phyloP scores from a whole-genome alignment of 163 green algal genomes.

The Scenedesmus sp. region DNA sequence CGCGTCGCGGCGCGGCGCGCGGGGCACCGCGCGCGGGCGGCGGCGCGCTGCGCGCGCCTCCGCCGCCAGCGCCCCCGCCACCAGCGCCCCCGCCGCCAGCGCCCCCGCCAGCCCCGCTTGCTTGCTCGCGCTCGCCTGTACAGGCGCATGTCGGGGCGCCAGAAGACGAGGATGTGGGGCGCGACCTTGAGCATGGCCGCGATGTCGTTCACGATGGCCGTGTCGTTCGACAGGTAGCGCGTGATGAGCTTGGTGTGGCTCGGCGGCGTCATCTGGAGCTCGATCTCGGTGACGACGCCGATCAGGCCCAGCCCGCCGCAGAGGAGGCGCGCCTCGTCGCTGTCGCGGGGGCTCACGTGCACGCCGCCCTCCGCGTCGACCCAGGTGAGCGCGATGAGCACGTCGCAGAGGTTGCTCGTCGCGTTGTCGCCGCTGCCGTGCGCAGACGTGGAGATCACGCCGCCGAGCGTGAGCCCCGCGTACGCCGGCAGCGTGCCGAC shows the following conservation, averaged over 20 bases:
- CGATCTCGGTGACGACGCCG: constrained; percentile 41
- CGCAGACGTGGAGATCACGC: neutral
- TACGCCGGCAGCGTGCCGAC: constrained; percentile 35
- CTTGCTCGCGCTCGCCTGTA: no score
- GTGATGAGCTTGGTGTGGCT: constrained; percentile 48
- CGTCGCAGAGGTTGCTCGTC: constrained; percentile 36
- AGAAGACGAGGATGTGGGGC: constrained; percentile 47
- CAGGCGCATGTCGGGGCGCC: constrained; percentile 42
- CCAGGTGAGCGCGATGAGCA: constrained; percentile 27
- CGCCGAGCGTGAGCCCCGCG: constrained; percentile 27
- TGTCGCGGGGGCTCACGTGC: constrained; percentile 4
- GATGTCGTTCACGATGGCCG: constrained; percentile 28
- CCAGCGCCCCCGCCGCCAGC: neutral
- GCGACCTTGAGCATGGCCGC: constrained; percentile 44
- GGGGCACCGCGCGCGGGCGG: neutral
- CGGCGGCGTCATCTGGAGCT: constrained; percentile 41
- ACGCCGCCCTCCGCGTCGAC: constrained; percentile 27
- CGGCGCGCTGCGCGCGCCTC: no score
- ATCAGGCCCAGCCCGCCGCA: constrained; percentile 39
- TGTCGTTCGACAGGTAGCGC: constrained; percentile 38
- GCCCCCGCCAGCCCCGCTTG: no score
- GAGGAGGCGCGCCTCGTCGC: constrained; percentile 5
- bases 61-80: no score
- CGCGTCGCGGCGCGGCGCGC: no score
- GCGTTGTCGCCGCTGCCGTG: constrained; percentile 39